Conservation (phyloP, 805 yeast species). For the Ogataea pilisensis region DNA sequence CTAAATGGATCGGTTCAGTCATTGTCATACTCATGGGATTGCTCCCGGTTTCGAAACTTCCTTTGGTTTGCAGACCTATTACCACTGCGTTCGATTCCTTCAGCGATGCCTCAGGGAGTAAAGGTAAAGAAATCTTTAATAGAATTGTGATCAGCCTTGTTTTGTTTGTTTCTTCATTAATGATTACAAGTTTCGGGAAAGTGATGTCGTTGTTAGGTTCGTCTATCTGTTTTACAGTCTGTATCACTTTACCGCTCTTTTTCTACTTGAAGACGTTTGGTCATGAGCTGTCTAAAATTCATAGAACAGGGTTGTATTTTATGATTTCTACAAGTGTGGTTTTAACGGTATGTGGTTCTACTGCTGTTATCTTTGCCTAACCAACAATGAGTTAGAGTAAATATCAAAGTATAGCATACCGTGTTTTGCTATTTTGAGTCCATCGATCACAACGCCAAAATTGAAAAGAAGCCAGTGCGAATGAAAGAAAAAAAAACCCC, state of each 20-base stretch:
- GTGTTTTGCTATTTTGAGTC: too few species aligned
- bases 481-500: too few species aligned
- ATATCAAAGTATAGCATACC: too few species aligned
- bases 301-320: conserved; percentile 36
- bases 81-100: conserved; percentile 58
- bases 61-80: conserved; percentile 79
- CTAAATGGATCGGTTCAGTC: conserved; percentile 41
- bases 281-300: conserved; percentile 36
- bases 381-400: too few species aligned
- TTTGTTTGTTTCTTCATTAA: conserved; percentile 56
- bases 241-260: conserved; percentile 70
- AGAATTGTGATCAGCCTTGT: conserved; percentile 48
- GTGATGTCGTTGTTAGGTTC: conserved; percentile 81
- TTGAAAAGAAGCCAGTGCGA: too few species aligned
- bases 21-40: conserved; percentile 72
- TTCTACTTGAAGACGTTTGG: conserved; percentile 63
- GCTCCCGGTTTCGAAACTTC: conserved; percentile 80
- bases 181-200: conserved; percentile 76
- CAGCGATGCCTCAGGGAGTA: conserved; percentile 2
- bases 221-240: conserved; percentile 72
- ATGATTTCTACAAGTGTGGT: conserved; percentile 42
- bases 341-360: conserved; percentile 57
- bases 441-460: too few species aligned
- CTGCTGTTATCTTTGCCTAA: conserved; percentile 39
- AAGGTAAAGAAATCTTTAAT: conserved; percentile 19